Evolutionary conservation across 148 eudicot species (phyloP).

Genomic region (Camellia sinensis): DNA sequence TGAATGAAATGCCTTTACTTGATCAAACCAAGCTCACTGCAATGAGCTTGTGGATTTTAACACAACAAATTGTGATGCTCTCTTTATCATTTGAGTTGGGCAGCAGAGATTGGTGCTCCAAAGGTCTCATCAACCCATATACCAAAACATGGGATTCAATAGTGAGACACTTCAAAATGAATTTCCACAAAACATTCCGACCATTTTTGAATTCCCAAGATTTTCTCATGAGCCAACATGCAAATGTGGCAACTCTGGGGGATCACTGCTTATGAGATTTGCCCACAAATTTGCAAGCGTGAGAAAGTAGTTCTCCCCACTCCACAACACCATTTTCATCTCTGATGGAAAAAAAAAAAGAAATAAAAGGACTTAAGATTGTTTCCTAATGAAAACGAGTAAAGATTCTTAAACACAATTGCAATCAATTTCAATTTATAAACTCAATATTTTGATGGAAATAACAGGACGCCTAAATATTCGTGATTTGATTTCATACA

Average conservation of each 20-base stretch:
- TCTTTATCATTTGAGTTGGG: conserved; percentile 2
- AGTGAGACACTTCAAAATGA: neutral
- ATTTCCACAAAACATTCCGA: neutral
- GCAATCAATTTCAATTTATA: neutral
- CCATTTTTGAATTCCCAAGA: neutral
- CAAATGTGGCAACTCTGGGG: conserved; percentile 57
- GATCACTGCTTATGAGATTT: conserved; percentile 55
- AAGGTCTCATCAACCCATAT: neutral
- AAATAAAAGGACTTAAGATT: neutral
- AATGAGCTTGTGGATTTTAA: neutral
- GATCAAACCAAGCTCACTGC: neutral
- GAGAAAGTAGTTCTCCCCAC: conserved; percentile 48
- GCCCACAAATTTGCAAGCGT: conserved; percentile 80
- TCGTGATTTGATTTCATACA: neutral
- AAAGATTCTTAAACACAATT: neutral
- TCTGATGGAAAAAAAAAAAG: conserved; percentile 28
- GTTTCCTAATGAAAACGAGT: neutral
- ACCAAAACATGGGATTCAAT: neutral
- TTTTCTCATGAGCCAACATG: conserved; percentile 28
- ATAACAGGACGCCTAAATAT: neutral
- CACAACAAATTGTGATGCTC: neutral
- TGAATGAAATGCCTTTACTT: neutral
- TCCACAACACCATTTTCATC: conserved; percentile 57
- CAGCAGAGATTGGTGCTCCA: neutral
- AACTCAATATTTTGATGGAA: neutral